Base-by-base conservation (phyloP, 1,284 basidiomycete genomes). In the Trametes versicolor region DNA sequence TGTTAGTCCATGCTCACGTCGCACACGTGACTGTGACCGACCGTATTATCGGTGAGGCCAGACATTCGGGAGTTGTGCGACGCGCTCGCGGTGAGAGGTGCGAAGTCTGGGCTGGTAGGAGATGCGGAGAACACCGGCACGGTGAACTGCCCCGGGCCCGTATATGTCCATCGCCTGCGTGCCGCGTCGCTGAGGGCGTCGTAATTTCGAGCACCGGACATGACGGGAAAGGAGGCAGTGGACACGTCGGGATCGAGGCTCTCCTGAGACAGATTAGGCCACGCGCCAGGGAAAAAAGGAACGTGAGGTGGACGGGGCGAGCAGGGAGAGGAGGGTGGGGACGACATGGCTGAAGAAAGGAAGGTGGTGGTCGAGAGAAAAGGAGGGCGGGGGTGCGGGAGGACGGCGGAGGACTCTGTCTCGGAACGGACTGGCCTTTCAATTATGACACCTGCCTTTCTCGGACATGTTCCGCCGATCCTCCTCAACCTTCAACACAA, bases 261-360 rank as follows among this genome's bases (percentile, higher is more conserved):
- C 48, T 63, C 60, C 41, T 68, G 51, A 19, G 72, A 71, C n/a
- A 49, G 15, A 41, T 63, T 70, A 15, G 76, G 75, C 76, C 75
- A 77, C 8, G 74, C 75, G 50, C 74, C 76, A 29, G 76, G 75
- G 36, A 75, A 62, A 58, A 70, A 70, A 1, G 75, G 74, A 10
- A 69, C 70, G 19, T 70, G 67, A 19, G 72, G 63, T 45, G 70
- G 73, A 53, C 68, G 66, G 32, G 29, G 54, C 4, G 70, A 58
- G 19, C 27, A 59, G 19, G 62, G 68, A 64, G 61, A 72, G 49
- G 62, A 68, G 17, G 67, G 41, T 1, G 73, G 52, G 6, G 72
- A 67, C 23, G 72, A 57, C 60, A 72, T 69, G 58, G 63, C 45
- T 53, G 52, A 50, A 37, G 60, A 39, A 58, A 50, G 45, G 64